These are phyloP conservation scores for Actinomucor elegans DNA, from an alignment of 371 early-diverging fungal genomes.

Conservation along the genomic window DNA sequence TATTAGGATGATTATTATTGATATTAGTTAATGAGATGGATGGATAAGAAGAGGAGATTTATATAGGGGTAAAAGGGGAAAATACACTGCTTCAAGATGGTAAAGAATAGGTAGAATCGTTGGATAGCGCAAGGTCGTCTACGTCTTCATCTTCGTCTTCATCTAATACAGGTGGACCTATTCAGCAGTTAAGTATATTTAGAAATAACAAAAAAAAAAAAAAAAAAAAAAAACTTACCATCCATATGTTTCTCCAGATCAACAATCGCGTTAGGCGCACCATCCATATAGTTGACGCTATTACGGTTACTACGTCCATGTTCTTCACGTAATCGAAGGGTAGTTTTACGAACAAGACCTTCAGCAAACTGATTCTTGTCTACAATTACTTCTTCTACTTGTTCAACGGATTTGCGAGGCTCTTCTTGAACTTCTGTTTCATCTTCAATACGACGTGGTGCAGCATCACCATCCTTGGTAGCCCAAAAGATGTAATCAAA, in stretches of 20 bases:
- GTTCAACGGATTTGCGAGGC: not conserved
- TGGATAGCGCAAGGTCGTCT: conserved; percentile 29
- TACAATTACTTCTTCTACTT: conserved; percentile 1
- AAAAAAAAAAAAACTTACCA: conserved; percentile 17
- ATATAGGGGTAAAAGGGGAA: not conserved
- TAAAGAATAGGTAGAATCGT: conserved; percentile 7
- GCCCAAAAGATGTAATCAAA: conserved; percentile 65
- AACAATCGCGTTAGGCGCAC: conserved; percentile 52
- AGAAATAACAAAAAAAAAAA: no score
- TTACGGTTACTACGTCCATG: conserved; percentile 50
- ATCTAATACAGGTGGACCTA: conserved; percentile 41
- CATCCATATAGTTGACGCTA: conserved; percentile 50
- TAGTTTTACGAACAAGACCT: conserved; percentile 22
- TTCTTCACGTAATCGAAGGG: conserved; percentile 35
- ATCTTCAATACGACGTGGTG: conserved; percentile 30
- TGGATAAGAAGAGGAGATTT: not conserved
- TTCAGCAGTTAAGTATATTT: no score
- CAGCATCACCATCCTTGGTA: conserved; percentile 39
- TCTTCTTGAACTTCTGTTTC: not conserved
- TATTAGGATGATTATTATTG: not conserved
- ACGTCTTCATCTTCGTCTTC: conserved; percentile 49
- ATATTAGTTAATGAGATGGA: not conserved
- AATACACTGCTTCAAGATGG: not conserved
- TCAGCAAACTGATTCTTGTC: not conserved
- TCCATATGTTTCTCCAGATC: conserved; percentile 46